A percentile compares a stretch with the other conserved stretches of the same genome.
These are phyloP conservation scores for Coemansia asiatica DNA, from an alignment of 192 early-diverging fungal genomes.

Conservation along the genomic window DNA sequence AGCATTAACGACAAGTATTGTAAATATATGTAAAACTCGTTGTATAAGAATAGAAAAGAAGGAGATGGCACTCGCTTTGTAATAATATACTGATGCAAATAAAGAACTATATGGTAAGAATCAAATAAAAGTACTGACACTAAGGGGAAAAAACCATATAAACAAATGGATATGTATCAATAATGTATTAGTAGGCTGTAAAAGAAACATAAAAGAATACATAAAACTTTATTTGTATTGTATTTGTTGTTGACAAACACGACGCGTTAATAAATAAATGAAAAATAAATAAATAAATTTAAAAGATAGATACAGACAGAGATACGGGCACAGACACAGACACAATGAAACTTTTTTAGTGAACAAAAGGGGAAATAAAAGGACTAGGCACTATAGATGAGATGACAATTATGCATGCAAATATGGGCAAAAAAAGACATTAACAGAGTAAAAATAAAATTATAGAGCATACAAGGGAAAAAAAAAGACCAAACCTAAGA, in stretches of 20 bases:
- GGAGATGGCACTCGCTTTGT: no score
- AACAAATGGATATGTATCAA: neutral
- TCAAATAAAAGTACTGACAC: constrained; percentile 2
- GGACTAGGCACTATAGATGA: constrained; percentile 26
- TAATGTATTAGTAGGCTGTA: neutral
- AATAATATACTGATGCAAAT: constrained; percentile 10
- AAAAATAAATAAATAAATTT: neutral
- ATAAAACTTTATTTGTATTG: neutral
- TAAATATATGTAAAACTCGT: constrained; percentile 9
- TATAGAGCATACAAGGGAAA: constrained; percentile 13
- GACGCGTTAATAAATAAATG: neutral
- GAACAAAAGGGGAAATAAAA: neutral
- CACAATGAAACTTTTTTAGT: neutral
- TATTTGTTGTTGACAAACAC: neutral
- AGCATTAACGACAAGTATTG: constrained; percentile 6
- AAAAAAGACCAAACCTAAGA: neutral
- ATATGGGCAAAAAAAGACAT: constrained; percentile 11
- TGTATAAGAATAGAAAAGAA: constrained; percentile 2
- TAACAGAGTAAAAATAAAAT: constrained; percentile 6
- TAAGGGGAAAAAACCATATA: neutral
- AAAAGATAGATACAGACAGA: neutral
- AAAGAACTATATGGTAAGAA: constrained; percentile 10
- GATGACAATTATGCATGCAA: constrained; percentile 38
- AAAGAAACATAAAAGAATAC: neutral
- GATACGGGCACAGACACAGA: neutral